Evolutionary conservation across 768 basidiomycete genomes (phyloP), one percentile per base, ranked within the genome.

Genomic region (Lyophyllum atratum): DNA sequence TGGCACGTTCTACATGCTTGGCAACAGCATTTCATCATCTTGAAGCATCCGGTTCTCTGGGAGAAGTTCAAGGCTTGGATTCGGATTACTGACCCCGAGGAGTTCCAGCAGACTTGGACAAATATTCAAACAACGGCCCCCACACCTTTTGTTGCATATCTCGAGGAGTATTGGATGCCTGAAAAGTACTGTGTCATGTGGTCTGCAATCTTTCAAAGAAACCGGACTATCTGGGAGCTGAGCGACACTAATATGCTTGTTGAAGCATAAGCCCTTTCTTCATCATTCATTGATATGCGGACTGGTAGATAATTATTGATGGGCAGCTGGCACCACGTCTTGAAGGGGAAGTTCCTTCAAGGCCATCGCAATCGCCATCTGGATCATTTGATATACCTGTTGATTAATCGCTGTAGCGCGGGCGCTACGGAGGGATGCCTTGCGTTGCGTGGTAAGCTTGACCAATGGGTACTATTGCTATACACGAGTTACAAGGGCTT

Each of bases 1-100:
- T 70, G 68, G 70, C 70, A 70, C 47, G 66, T 70, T 39, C 66
- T 70, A 29, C 70, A 70, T 48, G 64, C 67, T 1, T 70, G 68
- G 69, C 67, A 68, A 34, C 60, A 70, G 29, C 68, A 70, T 50
- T 57, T 72, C 43, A 4, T n/a, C 11, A 40, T 40, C 7, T 51
- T 12, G 4, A 4, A 12, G 2, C 25, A 51, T 19, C 56, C 62
- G 8, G 59, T 64, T 25, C 55, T 69, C 1, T 70, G 68, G 69
- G 42, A 45, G 9, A 43, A 46, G 3, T 59, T 70, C 22, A 67
- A 70, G 47, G 11, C 11, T 7, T 64, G 63, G 68, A 54, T 69
- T 24, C 58, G 61, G 1, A 60, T 69, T 4, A 57, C 57, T 6
- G 56, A 60, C 37, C 3, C 28, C 0, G 26, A 2, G 1, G 52